Evolutionary conservation across 164 flowering plant species (phyloP).

Genomic region (Cinnamomum chago): DNA sequence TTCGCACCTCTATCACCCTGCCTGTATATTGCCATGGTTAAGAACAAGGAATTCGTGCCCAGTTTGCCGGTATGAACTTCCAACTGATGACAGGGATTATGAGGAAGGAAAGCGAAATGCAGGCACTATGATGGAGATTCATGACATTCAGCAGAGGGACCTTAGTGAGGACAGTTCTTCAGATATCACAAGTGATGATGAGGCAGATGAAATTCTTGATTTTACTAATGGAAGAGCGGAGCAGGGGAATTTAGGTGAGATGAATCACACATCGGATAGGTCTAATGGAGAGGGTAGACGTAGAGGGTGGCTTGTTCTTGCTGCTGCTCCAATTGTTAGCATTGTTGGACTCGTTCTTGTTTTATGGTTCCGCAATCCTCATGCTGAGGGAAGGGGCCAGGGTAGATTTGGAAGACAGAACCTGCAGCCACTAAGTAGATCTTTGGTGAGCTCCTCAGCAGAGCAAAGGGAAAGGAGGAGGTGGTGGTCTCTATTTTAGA

Average conservation of each 20-base stretch:
- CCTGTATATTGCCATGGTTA: constrained; percentile 87
- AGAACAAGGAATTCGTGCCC: constrained; percentile 86
- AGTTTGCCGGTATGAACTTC: constrained; percentile 86
- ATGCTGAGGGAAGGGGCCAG: constrained; percentile 23
- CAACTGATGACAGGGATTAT: constrained; percentile 77
- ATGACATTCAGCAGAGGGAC: constrained; percentile 27
- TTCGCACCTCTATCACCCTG: constrained; percentile 71
- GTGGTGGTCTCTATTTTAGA: constrained; percentile 63
- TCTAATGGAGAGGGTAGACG: constrained; percentile 26
- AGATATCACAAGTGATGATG: constrained; percentile 18
- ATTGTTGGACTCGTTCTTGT: constrained; percentile 72
- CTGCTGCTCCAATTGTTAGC: constrained; percentile 73
- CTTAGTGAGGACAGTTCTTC: constrained; percentile 42
- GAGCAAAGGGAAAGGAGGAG: constrained; percentile 48
- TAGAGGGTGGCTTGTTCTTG: constrained; percentile 63
- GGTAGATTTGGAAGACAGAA: constrained; percentile 14
- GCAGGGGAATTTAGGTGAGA: constrained; percentile 13
- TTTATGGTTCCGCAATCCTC: constrained; percentile 60
- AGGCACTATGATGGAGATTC: constrained; percentile 9
- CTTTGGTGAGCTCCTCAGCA: constrained; percentile 18
- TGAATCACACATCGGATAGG: constrained; percentile 7
- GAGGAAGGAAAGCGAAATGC: constrained; percentile 45
- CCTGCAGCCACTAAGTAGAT: constrained; percentile 17
- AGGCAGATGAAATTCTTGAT: constrained; percentile 28
- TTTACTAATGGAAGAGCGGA: constrained; percentile 1